Conservation (phyloP, 768 basidiomycete species). For the Dentipellis fragilis region DNA sequence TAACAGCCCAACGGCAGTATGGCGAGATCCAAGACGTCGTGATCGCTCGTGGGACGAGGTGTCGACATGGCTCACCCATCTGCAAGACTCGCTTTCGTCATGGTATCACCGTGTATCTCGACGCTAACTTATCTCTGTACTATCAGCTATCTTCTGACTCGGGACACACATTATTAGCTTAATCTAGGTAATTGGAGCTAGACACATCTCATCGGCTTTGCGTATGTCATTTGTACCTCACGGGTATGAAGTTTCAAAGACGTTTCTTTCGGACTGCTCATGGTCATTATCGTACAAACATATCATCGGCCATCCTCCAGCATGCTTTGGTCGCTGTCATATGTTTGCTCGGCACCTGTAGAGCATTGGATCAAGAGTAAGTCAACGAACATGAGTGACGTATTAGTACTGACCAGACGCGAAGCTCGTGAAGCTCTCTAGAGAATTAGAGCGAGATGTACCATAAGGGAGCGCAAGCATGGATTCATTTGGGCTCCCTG, state of each 20-base stretch:
- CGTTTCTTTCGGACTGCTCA: too few relatives aligned
- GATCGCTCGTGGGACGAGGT: constrained; percentile 12
- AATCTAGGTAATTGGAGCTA: too few relatives aligned
- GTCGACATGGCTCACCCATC: constrained; percentile 11
- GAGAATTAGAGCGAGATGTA: background rate
- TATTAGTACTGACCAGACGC: background rate
- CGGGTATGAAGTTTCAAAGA: too few relatives aligned
- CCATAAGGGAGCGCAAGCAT: constrained; percentile 2
- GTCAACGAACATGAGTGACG: background rate
- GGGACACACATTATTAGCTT: too few relatives aligned
- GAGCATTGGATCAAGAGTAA: background rate
- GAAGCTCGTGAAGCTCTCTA: background rate
- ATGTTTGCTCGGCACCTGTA: background rate
- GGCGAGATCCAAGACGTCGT: constrained; percentile 9
- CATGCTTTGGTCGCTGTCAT: constrained; percentile 4
- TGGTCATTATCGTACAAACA: too few relatives aligned
- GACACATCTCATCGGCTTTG: too few relatives aligned
- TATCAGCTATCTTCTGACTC: background rate
- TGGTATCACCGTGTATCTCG: constrained; percentile 8
- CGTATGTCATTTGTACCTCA: too few relatives aligned
- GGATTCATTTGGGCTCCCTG: background rate
- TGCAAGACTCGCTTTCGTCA: constrained; percentile 7
- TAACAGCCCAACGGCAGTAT: constrained; percentile 9
- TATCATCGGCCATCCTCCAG: background rate
- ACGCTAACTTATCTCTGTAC: constrained; percentile 3